Percentiles rank a stretch among this genome's conserved stretches.
Conservation (phyloP, 352 stramenopile genomes). For the Pythium folliculosum region DNA sequence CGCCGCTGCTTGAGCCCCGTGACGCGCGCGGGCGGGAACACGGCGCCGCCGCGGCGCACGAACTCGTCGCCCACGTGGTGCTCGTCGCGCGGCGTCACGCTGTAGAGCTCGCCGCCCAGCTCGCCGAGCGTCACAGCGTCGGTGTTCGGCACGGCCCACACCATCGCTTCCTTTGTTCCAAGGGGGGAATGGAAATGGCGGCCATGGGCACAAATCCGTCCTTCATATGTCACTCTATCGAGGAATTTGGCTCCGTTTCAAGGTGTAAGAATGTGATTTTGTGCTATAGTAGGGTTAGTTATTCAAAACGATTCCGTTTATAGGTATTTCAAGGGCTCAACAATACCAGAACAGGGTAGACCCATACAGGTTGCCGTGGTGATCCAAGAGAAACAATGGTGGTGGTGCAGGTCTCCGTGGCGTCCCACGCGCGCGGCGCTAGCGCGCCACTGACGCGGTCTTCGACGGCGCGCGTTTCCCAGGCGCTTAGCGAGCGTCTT, state of each 20-base stretch:
- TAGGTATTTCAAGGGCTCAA: not conserved
- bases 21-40: slow-evolving; percentile 61
- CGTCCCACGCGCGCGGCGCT: slow-evolving; percentile 1
- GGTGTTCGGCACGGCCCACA: slow-evolving; percentile 59
- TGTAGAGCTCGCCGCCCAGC: slow-evolving; percentile 73
- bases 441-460: slow-evolving; percentile 6
- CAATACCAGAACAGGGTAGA: slow-evolving; percentile 7
- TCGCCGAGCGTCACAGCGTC: slow-evolving; percentile 80
- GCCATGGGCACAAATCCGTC: slow-evolving; percentile 4
- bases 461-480: slow-evolving; percentile 6
- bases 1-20: slow-evolving; percentile 47
- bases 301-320: not conserved
- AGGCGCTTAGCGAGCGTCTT: not conserved
- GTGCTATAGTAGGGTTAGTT: not conserved
- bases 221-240: slow-evolving; percentile 10
- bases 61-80: slow-evolving; percentile 66
- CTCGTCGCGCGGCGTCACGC: slow-evolving; percentile 58
- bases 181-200: slow-evolving; percentile 12
- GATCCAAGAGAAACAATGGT: not conserved
- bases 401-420: slow-evolving; percentile 22
- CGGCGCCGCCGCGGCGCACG: slow-evolving; percentile 53
- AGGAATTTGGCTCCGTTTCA: not conserved
- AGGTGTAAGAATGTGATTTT: not conserved
- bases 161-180: slow-evolving; percentile 33
- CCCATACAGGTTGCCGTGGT: not conserved